Percentiles rank a stretch among this genome's conserved stretches.
Conservation (phyloP, 169 alveolate species). For the Plasmodium knowlesi region DNA sequence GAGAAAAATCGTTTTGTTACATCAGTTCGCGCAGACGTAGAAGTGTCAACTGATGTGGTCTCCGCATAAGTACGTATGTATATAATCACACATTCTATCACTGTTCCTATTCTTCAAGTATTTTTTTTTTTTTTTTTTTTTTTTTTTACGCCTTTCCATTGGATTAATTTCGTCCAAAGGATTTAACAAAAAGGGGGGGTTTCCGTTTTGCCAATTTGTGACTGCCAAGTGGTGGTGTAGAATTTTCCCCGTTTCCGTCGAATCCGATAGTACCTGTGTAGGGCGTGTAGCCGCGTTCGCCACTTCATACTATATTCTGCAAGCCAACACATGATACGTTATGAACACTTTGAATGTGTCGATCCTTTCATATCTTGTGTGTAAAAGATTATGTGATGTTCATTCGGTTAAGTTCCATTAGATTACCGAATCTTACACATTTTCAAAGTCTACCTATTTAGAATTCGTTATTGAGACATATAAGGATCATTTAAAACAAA, state of each 20-base stretch:
- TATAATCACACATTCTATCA: background rate
- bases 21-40: background rate
- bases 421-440: background rate
- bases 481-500: background rate
- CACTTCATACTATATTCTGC: background rate
- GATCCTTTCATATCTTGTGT: background rate
- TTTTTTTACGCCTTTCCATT: background rate
- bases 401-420: background rate
- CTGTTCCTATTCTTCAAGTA: background rate
- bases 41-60: background rate
- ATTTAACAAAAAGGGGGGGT: background rate
- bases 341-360: background rate
- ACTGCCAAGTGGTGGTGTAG: background rate
- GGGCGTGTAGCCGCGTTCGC: background rate
- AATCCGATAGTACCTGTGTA: background rate
- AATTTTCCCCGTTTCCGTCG: background rate
- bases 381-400: background rate
- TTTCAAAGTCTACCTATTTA: background rate
- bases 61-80: background rate
- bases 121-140: background rate
- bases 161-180: background rate
- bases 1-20: background rate
- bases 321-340: background rate
- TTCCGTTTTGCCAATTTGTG: background rate
- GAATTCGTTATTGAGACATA: background rate